Evolutionary conservation across 192 early-diverging fungal species (phyloP), one percentile per base, ranked within the genome.

Genomic region (Kappamyces sp.): DNA sequence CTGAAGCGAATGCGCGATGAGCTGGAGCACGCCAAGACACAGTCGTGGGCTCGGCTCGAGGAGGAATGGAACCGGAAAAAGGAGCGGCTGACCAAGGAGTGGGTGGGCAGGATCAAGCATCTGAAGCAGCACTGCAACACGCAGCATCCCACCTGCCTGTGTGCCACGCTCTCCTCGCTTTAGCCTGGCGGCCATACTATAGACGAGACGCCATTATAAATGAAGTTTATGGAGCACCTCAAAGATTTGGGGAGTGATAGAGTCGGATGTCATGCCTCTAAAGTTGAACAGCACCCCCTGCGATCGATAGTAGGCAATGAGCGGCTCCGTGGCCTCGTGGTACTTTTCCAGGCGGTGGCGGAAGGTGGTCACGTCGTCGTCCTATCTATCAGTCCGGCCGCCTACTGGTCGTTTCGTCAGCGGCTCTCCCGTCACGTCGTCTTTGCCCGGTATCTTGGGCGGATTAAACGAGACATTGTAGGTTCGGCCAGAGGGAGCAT

Each of bases 401-500:
- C 94, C 93, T 69, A 95, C 94, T 2, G 87, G 75, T 3, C 94
- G 79, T 61, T 90, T 88, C 39, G 86, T 77, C 39, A 98, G 72
- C 13, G 83, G 85, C 65, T 98, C 95, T 33, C 93, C 92, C n/a
- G 95, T 98, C 7, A 91, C 70, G 64, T 98, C 95, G 66, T 98
- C 95, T 6, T 74, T 10, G 8, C 93, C 93, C 9, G 72, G 52
- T 6, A 71, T 65, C 55, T 84, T 87, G 2, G 95, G 95, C 40
- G 95, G 94, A 59, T 97, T 98, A 71, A 93, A 98, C 3, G 75
- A 79, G 60, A 90, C 57, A 59, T 98, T 97, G 75, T 98, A 98
- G 8, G 93, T 92, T 3, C 95, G 81, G 3, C 95, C 95, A 40
- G 87, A 66, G 1, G 78, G 59, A 8, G 72, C 84, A 68, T 98